Conservation (phyloP, 257 asterid genomes). For the Solanum lycopersicoides region DNA sequence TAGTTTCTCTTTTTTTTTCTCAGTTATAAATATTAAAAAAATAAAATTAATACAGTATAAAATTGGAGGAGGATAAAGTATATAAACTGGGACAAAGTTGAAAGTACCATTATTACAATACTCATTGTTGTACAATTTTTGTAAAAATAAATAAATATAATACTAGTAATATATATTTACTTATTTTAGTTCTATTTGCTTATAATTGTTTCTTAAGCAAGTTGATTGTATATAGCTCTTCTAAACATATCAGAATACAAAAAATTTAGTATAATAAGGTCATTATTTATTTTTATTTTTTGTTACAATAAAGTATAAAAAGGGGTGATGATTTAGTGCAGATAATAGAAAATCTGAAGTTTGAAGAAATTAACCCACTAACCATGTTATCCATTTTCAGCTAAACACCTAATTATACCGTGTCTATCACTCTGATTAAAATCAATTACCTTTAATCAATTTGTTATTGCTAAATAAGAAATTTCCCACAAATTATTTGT, state of each 20-base stretch:
- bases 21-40: no score
- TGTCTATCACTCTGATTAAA: background rate
- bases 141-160: no score
- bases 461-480: background rate
- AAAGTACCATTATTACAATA: background rate
- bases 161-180: background rate
- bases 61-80: background rate
- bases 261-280: background rate
- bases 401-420: background rate
- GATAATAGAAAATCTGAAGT: background rate
- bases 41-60: no score
- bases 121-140: background rate
- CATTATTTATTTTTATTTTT: background rate
- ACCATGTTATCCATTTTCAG: background rate
- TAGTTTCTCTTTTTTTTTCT: no score
- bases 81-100: background rate
- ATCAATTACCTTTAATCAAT: background rate
- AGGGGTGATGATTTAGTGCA: background rate
- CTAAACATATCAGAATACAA: background rate
- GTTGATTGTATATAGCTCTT: background rate
- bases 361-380: background rate
- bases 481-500: background rate
- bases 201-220: no score
- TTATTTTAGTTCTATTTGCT: background rate
- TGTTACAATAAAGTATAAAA: background rate